Evolutionary conservation across 257 asterid species (phyloP).

Genomic region (Capsicum chinense): DNA sequence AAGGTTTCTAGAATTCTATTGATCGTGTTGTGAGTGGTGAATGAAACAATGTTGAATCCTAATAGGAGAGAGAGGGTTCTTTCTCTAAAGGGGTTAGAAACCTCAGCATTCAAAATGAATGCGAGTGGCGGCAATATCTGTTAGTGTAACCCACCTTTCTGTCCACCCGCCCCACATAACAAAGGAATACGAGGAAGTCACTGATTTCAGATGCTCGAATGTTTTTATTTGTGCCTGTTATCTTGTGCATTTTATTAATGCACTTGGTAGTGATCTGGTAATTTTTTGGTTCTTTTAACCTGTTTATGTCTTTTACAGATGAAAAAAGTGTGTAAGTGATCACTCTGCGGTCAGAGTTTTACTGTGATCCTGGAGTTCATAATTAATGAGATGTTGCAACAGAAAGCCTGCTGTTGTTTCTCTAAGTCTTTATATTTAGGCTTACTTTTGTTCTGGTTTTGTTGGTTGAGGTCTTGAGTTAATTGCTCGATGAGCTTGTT

Average conservation of each 20-base stretch:
- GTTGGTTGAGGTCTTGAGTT: neutral
- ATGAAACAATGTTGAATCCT: neutral
- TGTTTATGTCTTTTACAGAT: neutral
- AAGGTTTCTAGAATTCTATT: neutral
- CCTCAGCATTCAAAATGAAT: conserved; percentile 6
- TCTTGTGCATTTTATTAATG: neutral
- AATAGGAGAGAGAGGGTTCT: neutral
- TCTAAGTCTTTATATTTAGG: neutral
- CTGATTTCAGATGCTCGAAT: neutral
- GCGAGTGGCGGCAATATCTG: neutral
- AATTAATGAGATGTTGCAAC: conserved; percentile 11
- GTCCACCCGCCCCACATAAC: neutral
- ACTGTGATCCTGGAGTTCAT: neutral
- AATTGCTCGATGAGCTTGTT: neutral
- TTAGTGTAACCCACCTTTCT: neutral
- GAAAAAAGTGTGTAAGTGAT: neutral
- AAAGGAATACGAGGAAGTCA: neutral
- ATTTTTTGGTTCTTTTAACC: neutral
- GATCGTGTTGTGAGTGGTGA: neutral
- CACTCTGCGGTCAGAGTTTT: neutral
- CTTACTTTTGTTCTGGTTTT: neutral
- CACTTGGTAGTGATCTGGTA: neutral
- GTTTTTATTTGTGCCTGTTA: neutral
- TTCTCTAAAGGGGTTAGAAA: neutral
- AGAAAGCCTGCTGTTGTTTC: neutral